These are phyloP conservation scores for Exophiala sideris DNA, from an alignment of 2,329 filamentous ascomycete genomes.

Conservation along the genomic window DNA sequence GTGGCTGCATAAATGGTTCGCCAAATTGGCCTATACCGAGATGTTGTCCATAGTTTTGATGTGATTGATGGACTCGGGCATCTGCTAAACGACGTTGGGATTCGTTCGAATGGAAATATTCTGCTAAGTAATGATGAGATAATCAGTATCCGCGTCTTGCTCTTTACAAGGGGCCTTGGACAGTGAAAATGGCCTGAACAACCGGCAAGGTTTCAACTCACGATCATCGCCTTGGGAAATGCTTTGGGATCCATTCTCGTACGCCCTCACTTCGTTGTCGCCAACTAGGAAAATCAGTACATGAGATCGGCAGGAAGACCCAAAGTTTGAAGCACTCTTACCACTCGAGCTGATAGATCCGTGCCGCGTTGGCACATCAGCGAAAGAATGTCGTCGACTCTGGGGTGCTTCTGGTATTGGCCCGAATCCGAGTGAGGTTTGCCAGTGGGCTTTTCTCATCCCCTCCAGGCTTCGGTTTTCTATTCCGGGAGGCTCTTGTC, in stretches of 20 bases:
- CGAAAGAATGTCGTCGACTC: constrained; percentile 51
- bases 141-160: constrained; percentile 38
- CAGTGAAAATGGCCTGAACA: not conserved
- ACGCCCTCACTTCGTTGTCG: constrained; percentile 37
- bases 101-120: constrained; percentile 41
- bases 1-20: constrained; percentile 58
- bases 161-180: constrained; percentile 26
- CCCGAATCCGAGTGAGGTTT: constrained; percentile 49
- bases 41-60: constrained; percentile 23
- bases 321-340: constrained; percentile 26
- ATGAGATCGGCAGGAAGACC: not conserved
- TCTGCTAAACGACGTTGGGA: constrained; percentile 36
- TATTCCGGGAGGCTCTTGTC: constrained; percentile 35
- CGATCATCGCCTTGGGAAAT: constrained; percentile 40
- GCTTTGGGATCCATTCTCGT: constrained; percentile 36
- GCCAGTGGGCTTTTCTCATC: constrained; percentile 49
- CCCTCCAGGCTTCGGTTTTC: constrained; percentile 46
- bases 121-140: constrained; percentile 38
- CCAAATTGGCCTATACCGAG: constrained; percentile 26
- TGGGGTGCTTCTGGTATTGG: constrained; percentile 45
- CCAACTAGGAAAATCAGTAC: constrained; percentile 30
- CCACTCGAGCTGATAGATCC: constrained; percentile 41
- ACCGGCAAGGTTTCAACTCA: constrained; percentile 38
- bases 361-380: constrained; percentile 49
- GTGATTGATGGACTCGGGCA: constrained; percentile 37